phyloP scores from a whole-genome alignment of 495 filamentous ascomycete species.

The Penicillium maclennaniae region DNA sequence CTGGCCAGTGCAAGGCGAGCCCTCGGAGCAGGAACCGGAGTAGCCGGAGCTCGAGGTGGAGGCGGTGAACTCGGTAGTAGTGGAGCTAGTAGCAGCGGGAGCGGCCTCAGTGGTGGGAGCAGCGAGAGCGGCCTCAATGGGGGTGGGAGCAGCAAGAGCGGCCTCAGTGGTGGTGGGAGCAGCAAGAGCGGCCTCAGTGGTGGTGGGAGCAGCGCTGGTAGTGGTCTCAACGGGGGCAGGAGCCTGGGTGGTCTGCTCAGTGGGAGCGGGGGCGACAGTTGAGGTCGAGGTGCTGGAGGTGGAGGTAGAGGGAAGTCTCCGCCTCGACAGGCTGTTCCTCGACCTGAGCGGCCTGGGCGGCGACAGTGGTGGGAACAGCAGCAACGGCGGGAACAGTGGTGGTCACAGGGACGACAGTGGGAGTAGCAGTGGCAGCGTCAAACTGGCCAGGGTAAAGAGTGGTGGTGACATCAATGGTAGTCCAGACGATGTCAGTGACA shows the following conservation, averaged over 20 bases:
- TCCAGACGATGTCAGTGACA: conserved; percentile 36
- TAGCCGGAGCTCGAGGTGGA: conserved; percentile 21
- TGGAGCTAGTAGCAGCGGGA: background rate
- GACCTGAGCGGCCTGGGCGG: background rate
- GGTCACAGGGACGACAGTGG: conserved; percentile 11
- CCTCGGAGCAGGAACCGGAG: conserved; percentile 32
- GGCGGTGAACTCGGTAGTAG: conserved; percentile 9
- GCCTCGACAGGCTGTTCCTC: background rate
- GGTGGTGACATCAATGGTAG: conserved; percentile 43
- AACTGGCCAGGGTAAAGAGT: conserved; percentile 31
- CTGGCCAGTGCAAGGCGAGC: conserved; percentile 37
- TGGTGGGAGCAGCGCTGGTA: background rate
- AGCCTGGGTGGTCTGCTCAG: conserved; percentile 9
- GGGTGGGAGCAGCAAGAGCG: conserved; percentile 1
- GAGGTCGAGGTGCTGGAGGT: conserved; percentile 2
- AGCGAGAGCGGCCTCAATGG: conserved; percentile 10
- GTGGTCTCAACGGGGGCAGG: conserved; percentile 2
- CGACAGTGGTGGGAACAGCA: conserved; percentile 12
- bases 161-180: background rate
- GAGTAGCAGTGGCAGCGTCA: conserved; percentile 8
- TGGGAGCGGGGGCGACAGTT: conserved; percentile 7
- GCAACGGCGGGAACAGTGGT: conserved; percentile 13
- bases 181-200: conserved; percentile 6
- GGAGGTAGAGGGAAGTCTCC: background rate
- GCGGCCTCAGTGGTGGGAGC: conserved; percentile 11